Evolutionary conservation across 305 asterid species (phyloP).

Genomic region (Solanum hybrid): DNA sequence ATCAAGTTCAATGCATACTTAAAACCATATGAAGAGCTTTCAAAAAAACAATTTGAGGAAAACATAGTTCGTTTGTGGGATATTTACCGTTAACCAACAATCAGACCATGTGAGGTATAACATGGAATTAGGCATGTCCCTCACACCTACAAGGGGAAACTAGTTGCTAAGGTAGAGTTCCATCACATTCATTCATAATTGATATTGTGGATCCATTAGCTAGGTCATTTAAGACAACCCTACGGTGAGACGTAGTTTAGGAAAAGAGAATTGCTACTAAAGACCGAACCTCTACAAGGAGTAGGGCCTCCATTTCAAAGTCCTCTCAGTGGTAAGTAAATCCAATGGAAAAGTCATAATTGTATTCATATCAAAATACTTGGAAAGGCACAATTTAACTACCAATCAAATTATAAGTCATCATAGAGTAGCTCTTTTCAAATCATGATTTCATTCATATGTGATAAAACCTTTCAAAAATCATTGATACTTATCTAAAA

Average conservation of each 20-base stretch:
- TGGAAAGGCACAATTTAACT: background rate
- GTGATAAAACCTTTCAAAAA: background rate
- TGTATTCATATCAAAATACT: background rate
- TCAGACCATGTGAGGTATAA: background rate
- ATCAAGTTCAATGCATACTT: background rate
- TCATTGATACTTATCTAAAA: background rate
- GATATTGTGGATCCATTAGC: background rate
- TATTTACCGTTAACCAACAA: background rate
- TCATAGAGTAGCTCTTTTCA: background rate
- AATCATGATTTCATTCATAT: background rate
- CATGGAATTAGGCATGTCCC: background rate
- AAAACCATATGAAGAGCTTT: background rate
- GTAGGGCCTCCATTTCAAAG: background rate
- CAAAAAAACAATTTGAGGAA: background rate
- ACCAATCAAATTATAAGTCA: background rate
- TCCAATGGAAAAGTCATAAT: background rate
- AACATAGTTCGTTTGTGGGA: background rate
- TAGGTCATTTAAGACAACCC: background rate
- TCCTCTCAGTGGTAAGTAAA: background rate
- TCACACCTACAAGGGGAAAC: background rate
- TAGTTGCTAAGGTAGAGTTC: background rate
- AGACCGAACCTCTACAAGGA: background rate
- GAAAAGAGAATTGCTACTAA: background rate
- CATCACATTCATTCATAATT: background rate
- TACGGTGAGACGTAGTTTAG: background rate